Evolutionary conservation across 805 yeast genomes (phyloP).

Genomic region (Starmerella lactis-condensi): DNA sequence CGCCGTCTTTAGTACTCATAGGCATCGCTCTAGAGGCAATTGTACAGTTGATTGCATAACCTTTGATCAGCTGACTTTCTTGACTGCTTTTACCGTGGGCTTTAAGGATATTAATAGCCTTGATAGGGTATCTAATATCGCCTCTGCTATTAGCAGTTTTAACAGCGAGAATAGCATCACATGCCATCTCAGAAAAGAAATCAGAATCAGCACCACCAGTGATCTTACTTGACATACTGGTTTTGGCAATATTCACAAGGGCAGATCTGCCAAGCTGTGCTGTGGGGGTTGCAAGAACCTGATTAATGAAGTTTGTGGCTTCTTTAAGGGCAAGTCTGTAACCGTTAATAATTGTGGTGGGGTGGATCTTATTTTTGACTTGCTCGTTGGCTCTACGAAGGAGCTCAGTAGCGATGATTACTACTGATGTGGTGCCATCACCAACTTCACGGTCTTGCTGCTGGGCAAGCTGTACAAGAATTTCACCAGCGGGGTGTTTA

Average conservation of each 20-base stretch:
- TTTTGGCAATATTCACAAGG: constrained; percentile 77
- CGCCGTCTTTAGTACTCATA: constrained; percentile 37
- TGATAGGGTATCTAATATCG: constrained; percentile 62
- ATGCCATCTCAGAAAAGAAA: constrained; percentile 77
- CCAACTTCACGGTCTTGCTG: constrained; percentile 98
- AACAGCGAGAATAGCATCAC: constrained; percentile 88
- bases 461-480: constrained; percentile 89
- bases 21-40: constrained; percentile 95
- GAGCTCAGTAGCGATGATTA: constrained; percentile 83
- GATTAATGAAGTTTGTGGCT: constrained; percentile 70
- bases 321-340: constrained; percentile 85
- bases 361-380: constrained; percentile 86
- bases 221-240: constrained; percentile 92
- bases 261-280: constrained; percentile 66
- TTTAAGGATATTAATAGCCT: constrained; percentile 87
- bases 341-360: constrained; percentile 94
- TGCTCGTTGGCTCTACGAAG: constrained; percentile 83
- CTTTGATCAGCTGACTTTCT: constrained; percentile 74
- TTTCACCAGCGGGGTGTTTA: constrained; percentile 97
- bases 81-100: constrained; percentile 89
- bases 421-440: constrained; percentile 95
- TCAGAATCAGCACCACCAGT: constrained; percentile 77
- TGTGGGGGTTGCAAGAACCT: constrained; percentile 65
- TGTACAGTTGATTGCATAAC: constrained; percentile 92
- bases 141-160: constrained; percentile 78